Evolutionary conservation across 108 stramenopile genomes (phyloP), one percentile per base, ranked within the genome.

Genomic region (Discostella stelligeroides): DNA sequence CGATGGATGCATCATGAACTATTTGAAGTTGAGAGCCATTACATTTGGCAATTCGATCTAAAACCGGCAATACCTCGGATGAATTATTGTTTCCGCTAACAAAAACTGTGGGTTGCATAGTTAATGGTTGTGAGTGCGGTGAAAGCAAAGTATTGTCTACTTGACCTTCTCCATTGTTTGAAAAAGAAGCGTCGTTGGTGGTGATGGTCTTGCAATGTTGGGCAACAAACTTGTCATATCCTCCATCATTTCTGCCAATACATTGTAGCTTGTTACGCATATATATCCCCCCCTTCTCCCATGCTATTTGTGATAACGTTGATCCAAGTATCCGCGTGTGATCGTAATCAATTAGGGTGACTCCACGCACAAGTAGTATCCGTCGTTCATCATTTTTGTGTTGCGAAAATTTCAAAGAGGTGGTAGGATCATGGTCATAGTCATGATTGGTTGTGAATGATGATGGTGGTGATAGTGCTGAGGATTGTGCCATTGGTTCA

Each of bases 271-370:
- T 90, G 60, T 91, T 70, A 0, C 59, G 28, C 29, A 85, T 68
- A 72, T 93, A 88, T 43, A 97, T 95, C 15, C 97, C 97, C 4
- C 89, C 95, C 73, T 97, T 97, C 68, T 98, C 95, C 95, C 95
- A 92, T 2, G 97, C 97, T 63, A 98, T 98, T 39, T 83, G 65
- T 63, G 85, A 84, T 60, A 98, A 68, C 7, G 92, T 92, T 27
- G 80, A 70, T 1, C 97, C 97, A 28, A 98, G 81, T 20, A 97
- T 73, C 15, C 95, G 83, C 8, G 83, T 87, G 82, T 98, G 97
- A 82, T 95, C 95, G 46, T 85, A 81, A 73, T 95, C 94, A 4
- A 95, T 76, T 20, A 86, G 38, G 6, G 92, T 91, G 11, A 92
- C 80, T n/a, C 87, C 88, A 70, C 75, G 65, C 28, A 76, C 67